These are phyloP conservation scores for Apiotrichum brassicae DNA, from an alignment of 1,284 basidiomycete species.

Conservation along the genomic window DNA sequence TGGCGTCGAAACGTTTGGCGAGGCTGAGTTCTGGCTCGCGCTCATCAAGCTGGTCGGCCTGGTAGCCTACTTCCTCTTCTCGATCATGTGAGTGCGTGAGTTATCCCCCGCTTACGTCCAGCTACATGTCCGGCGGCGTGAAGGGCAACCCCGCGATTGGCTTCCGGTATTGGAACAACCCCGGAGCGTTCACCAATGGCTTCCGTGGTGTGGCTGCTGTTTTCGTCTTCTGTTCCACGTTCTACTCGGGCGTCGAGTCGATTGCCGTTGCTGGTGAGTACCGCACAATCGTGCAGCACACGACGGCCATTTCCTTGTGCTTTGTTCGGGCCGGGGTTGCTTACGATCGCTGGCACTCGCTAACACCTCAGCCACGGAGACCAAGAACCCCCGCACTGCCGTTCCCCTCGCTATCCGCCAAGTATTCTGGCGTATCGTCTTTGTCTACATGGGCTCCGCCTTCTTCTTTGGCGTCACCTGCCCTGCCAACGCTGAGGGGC, in stretches of 20 bases:
- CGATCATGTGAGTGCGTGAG: conserved; percentile 59
- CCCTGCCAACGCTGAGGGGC: conserved; percentile 57
- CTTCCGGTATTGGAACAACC: conserved; percentile 50
- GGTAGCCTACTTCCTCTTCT: conserved; percentile 51
- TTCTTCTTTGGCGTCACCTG: conserved; percentile 70
- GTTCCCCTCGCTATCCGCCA: conserved; percentile 68
- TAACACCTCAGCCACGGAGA: conserved; percentile 40
- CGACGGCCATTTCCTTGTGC: too few species aligned
- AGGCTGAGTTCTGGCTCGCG: conserved; percentile 22
- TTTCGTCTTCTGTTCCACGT: conserved; percentile 20
- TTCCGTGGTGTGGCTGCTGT: conserved; percentile 18
- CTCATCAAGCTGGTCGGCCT: conserved; percentile 25
- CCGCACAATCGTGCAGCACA: too few species aligned
- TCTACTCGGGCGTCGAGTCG: conserved; percentile 36
- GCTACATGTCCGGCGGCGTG: conserved; percentile 51
- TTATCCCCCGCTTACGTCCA: conserved; percentile 3
- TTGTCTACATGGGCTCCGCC: conserved; percentile 60
- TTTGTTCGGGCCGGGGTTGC: too few species aligned
- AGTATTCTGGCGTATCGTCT: conserved; percentile 66
- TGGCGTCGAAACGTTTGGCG: conserved; percentile 24
- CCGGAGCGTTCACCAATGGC: conserved; percentile 45
- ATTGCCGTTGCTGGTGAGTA: conserved; percentile 40
- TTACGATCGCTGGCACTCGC: too few species aligned
- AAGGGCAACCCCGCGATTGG: conserved; percentile 44
- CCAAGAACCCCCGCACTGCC: conserved; percentile 62